A percentile compares a stretch with the other conserved stretches of the same genome.
Evolutionary conservation across 140 eudicot species (phyloP).

Genomic region (Cichorium intybus): DNA sequence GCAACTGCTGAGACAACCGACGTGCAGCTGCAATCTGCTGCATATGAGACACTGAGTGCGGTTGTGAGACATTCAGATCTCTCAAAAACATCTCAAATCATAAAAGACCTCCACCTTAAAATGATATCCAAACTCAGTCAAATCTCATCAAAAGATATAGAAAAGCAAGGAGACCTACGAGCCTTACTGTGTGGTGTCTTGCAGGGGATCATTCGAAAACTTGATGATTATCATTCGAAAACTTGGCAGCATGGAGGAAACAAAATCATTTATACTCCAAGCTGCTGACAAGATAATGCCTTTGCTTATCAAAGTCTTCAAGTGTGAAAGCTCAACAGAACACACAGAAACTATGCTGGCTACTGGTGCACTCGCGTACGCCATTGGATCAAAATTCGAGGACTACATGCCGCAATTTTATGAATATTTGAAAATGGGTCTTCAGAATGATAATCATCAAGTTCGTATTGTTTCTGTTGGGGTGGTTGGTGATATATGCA

Average conservation of each 20-base stretch:
- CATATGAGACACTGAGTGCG: conserved; percentile 82
- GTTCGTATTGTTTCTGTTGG: too few relatives aligned
- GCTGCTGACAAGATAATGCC: conserved; percentile 71
- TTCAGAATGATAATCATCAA: conserved; percentile 80
- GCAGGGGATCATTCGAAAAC: too few relatives aligned
- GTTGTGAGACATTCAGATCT: conserved; percentile 68
- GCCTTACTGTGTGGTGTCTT: conserved; percentile 83
- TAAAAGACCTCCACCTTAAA: conserved; percentile 55
- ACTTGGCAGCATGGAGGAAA: conserved; percentile 57
- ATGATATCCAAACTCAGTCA: conserved; percentile 66
- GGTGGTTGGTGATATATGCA: too few relatives aligned
- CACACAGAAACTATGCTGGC: conserved; percentile 97
- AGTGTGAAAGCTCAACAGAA: conserved; percentile 77
- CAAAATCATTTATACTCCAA: conserved; percentile 47
- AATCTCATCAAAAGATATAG: conserved; percentile 71
- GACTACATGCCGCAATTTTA: conserved; percentile 77
- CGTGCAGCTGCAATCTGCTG: conserved; percentile 62
- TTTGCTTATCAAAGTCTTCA: conserved; percentile 67
- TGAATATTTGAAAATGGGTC: conserved; percentile 74
- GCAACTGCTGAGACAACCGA: conserved; percentile 54
- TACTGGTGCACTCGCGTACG: too few relatives aligned
- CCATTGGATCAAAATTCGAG: conserved; percentile 68
- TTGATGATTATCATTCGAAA: conserved; percentile 76
- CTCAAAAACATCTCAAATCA: conserved; percentile 53
- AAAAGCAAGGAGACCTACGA: conserved; percentile 74